Evolutionary conservation across 2,329 filamentous ascomycete genomes (phyloP).

Genomic region (Macroventuria anomochaeta): DNA sequence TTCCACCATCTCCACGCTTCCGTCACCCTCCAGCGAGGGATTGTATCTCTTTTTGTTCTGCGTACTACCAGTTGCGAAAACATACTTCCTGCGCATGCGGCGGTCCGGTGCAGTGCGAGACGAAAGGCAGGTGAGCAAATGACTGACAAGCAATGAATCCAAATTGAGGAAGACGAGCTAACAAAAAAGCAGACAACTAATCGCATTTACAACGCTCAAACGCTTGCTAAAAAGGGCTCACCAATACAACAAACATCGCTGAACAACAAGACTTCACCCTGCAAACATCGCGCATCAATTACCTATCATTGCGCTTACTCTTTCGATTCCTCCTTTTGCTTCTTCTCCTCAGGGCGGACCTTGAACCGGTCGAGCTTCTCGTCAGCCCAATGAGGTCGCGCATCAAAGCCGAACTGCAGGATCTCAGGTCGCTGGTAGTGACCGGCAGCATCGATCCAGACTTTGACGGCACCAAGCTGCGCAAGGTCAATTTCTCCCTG

Average conservation of each 20-base stretch:
- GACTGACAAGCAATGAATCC: no score
- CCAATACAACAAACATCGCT: background rate
- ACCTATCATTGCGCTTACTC: constrained; percentile 10
- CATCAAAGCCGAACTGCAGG: constrained; percentile 42
- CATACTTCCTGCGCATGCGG: no score
- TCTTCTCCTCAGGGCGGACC: constrained; percentile 18
- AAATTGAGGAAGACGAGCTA: no score
- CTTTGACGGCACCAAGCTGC: constrained; percentile 43
- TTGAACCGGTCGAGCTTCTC: constrained; percentile 37
- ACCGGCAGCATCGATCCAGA: constrained; percentile 48
- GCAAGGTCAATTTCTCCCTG: constrained; percentile 46
- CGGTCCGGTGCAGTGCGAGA: no score
- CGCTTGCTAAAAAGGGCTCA: no score
- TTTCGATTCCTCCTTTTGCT: constrained; percentile 15
- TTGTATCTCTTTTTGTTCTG: no score
- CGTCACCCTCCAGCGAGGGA: no score
- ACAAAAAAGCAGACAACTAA: no score
- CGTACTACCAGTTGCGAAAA: no score
- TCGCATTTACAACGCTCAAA: no score
- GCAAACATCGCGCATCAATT: background rate
- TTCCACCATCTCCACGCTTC: background rate
- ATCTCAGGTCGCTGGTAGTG: constrained; percentile 49
- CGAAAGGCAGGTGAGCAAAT: no score
- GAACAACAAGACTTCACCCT: background rate
- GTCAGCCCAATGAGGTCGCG: constrained; percentile 40